These are phyloP conservation scores for Penicillium goetzii DNA, from an alignment of 495 filamentous ascomycete species.

Conservation along the genomic window DNA sequence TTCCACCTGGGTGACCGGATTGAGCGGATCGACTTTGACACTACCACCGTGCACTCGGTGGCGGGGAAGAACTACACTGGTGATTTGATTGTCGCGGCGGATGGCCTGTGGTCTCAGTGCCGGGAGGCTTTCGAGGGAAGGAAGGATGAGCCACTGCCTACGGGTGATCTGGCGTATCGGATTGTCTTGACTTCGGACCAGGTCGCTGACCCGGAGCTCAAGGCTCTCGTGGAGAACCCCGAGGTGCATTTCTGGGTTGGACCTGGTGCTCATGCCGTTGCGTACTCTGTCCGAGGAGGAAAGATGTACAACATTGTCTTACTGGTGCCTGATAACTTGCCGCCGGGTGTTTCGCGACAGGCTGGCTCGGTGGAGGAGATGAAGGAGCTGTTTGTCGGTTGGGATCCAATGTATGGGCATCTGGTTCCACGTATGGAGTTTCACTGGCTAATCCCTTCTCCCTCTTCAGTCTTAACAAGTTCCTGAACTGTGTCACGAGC, in stretches of 20 bases:
- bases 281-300: slow-evolving; percentile 65
- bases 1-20: slow-evolving; percentile 53
- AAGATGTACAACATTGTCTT: slow-evolving; percentile 70
- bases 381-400: slow-evolving; percentile 60
- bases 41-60: slow-evolving; percentile 30
- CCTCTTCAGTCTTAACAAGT: slow-evolving; percentile 34
- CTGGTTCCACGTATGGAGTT: neutral
- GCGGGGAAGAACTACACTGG: slow-evolving; percentile 39
- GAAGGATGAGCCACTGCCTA: slow-evolving; percentile 53
- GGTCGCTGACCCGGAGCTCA: slow-evolving; percentile 51
- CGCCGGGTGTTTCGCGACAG: slow-evolving; percentile 55
- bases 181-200: slow-evolving; percentile 58
- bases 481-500: slow-evolving; percentile 37
- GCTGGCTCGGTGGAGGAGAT: slow-evolving; percentile 67
- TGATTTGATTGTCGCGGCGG: slow-evolving; percentile 62
- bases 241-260: slow-evolving; percentile 75
- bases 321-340: slow-evolving; percentile 70
- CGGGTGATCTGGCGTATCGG: slow-evolving; percentile 73
- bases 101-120: slow-evolving; percentile 58
- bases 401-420: slow-evolving; percentile 55
- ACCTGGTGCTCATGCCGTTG: slow-evolving; percentile 64
- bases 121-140: slow-evolving; percentile 53
- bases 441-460: neutral
- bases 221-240: slow-evolving; percentile 55
- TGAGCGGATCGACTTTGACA: slow-evolving; percentile 42